Base-by-base conservation (phyloP, 2,329 filamentous ascomycete genomes). In the Aspergillus pseudonomiae region DNA sequence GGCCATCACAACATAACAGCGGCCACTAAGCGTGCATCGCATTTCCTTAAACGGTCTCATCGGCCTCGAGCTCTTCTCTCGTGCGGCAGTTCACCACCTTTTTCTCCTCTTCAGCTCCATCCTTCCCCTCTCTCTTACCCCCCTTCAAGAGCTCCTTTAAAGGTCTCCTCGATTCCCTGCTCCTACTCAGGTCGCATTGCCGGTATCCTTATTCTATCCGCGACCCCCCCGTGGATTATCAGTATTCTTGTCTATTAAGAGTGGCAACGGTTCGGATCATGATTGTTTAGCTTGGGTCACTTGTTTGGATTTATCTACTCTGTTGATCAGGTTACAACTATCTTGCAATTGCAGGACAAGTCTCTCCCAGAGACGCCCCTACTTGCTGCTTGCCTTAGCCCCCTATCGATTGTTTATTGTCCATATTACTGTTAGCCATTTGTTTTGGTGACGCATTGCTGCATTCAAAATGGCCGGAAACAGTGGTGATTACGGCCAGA, bases 401-500 rank as follows among this genome's bases (percentile, higher is more conserved):
- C 21, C 45, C 24, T 53, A 62, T 30, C 32, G 39, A 56, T 63
- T 66, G 61, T 66, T 62, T 64, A 57, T 62, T 61, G 53, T 61
- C 39, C 55, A n/a, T 28, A 53, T 64, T 60, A 30, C 60, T 57
- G 55, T 52, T 52, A 59, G 48, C 24, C 28, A 59, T 65, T 64
- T 60, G 65, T 67, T 61, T 67, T 48, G 46, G 57, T 61, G 48
- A 32, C 57, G 61, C 55, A 65, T 46, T 45, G 53, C 46, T 52
- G 53, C 60, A 63, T 70, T 65, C 75, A 87, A 79, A 70, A 80
- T 80, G 77, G 79, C 78, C 72, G 79, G 76, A 71, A 80, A 81
- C 72, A 81, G 82, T 57, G 81, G 86, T 77, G 91, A 88, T 79
- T 87, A 92, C 82, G 93, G 92, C 67, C 92, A 96, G 82, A 89